A percentile compares a stretch with the other conserved stretches of the same genome.
Conservation (phyloP, 306 rosid species). For the Coriaria nepalensis region DNA sequence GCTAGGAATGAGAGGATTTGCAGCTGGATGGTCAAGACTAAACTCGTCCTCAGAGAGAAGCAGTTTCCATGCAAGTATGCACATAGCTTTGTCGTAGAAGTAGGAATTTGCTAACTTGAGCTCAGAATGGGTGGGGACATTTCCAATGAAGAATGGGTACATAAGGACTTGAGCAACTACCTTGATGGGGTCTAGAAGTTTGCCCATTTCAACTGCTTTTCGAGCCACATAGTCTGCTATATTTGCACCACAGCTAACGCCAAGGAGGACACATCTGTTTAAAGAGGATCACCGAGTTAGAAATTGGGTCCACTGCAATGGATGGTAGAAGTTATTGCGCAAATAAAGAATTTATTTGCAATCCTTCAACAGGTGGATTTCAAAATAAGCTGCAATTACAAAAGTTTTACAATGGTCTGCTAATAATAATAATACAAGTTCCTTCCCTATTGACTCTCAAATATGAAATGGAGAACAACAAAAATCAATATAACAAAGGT, state of each 20-base stretch:
- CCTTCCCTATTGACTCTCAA: no score
- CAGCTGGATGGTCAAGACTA: constrained; percentile 79
- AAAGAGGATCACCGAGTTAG: constrained; percentile 16
- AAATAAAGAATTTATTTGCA: background rate
- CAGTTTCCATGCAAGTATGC: constrained; percentile 86
- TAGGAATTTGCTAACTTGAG: constrained; percentile 86
- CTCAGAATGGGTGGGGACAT: constrained; percentile 79
- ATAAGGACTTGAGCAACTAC: constrained; percentile 84
- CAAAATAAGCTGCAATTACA: background rate
- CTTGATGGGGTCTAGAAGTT: constrained; percentile 81
- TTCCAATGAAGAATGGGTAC: constrained; percentile 84
- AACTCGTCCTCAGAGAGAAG: constrained; percentile 76
- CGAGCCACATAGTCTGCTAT: constrained; percentile 85
- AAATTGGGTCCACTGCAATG: background rate
- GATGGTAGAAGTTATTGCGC: no score
- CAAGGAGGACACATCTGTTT: constrained; percentile 90
- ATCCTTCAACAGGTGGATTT: background rate
- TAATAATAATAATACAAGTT: no score
- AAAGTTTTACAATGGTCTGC: no score
- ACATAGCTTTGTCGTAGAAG: constrained; percentile 89
- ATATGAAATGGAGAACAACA: no score
- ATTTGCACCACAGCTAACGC: constrained; percentile 97
- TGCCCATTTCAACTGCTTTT: constrained; percentile 85
- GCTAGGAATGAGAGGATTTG: constrained; percentile 72
- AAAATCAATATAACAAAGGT: no score